Evolutionary conservation across 768 basidiomycete genomes (phyloP).

Genomic region (Hypholoma fasciculare): DNA sequence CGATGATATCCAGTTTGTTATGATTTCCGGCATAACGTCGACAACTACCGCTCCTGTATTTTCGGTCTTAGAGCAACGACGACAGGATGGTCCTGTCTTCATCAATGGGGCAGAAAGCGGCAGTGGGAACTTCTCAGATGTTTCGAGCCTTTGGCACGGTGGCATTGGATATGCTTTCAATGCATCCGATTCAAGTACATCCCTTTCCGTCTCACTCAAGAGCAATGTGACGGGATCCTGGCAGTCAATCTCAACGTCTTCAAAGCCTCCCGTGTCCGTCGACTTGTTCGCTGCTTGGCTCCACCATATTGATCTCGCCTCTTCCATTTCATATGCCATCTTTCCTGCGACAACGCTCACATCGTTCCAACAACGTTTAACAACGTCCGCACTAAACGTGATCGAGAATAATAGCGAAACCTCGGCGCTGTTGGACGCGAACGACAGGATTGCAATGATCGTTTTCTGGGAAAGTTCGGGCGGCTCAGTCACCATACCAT

Average conservation of each 20-base stretch:
- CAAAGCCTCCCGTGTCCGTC: constrained; percentile 49
- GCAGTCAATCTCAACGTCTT: constrained; percentile 60
- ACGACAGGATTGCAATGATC: constrained; percentile 38
- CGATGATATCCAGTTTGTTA: constrained; percentile 59
- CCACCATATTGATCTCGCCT: constrained; percentile 22
- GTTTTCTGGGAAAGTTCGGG: constrained; percentile 55
- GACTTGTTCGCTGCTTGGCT: constrained; percentile 58
- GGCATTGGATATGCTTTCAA: constrained; percentile 57
- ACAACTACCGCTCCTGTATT: constrained; percentile 45
- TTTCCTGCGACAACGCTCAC: constrained; percentile 38
- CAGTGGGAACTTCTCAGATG: constrained; percentile 33
- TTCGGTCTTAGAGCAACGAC: constrained; percentile 66
- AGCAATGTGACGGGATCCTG: constrained; percentile 51
- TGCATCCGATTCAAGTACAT: constrained; percentile 29
- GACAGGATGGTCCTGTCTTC: constrained; percentile 39
- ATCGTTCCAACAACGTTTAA: constrained; percentile 26
- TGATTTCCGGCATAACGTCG: constrained; percentile 50
- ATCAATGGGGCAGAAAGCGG: constrained; percentile 35
- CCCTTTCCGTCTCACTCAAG: constrained; percentile 40
- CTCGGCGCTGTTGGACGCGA: constrained; percentile 48
- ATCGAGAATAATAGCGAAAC: constrained; percentile 45
- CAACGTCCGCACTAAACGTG: constrained; percentile 22
- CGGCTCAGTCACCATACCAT: constrained; percentile 34
- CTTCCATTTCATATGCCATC: constrained; percentile 37
- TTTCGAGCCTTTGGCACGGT: constrained; percentile 58